Base-by-base conservation (phyloP, 371 early-diverging fungal genomes). In the Amoeboaphelidium protococcarum region DNA sequence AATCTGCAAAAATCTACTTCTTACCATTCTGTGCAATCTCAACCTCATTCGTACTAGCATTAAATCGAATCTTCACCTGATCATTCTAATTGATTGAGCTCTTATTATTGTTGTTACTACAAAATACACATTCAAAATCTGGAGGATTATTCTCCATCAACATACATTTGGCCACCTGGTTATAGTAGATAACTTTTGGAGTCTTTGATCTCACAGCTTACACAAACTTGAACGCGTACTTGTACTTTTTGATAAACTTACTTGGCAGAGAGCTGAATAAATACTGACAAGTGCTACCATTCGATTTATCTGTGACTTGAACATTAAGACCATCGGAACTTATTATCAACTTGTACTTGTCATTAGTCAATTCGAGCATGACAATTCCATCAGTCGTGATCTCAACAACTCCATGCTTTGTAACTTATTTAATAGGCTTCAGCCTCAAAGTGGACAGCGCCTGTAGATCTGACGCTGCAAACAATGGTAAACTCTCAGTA, bases 141-240 rank as follows among this genome's bases (percentile, higher is more conserved):
- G 69, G 58, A 13, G 71, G 72, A 13, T 31, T 48, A 47, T 75
- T 73, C 42, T 72, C 74, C 65, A 72, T 74, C 42, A 72, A 47
- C 25, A 57, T 26, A 43, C 68, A 74, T 37, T 66, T 62, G 1
- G 73, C 77, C 53, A 72, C 73, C 10, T 76, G 68, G 2, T 72
- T 71, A 44, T 59, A 63, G 24, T 31, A 31, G 6, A 16, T 10
- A 10, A 31, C 37, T 31, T 31, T 31, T 10, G 16, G 10, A 31
- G 37, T 31, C 16, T 31, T 31, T 10, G 37, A 24, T 16, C 60
- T 44, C 1, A 72, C 59, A 4, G 65, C 52, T 13, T 63, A 57
- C 4, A 72, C 58, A 55, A 68, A 68, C 22, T 51, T 50, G 2
- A 41, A 26, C 3, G 65, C 66, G 44, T 68, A 68, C 3, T 54